Evolutionary conservation across 495 filamentous ascomycete species (phyloP).

Genomic region (Cryomyces minteri): DNA sequence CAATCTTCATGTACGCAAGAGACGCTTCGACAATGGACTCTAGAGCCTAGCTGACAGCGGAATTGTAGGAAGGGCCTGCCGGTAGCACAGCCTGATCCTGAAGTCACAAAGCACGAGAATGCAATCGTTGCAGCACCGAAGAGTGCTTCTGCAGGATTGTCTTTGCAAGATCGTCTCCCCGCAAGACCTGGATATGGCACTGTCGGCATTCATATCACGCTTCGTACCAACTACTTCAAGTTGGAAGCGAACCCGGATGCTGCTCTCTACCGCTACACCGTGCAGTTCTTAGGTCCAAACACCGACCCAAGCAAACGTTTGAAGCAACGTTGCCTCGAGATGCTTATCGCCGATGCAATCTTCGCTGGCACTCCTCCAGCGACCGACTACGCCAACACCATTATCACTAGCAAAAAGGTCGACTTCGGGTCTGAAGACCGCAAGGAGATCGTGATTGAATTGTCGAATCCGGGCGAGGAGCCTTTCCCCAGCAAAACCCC

Average conservation of each 20-base stretch:
- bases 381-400: constrained; percentile 14
- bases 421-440: constrained; percentile 3
- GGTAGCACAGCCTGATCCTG: constrained; percentile 3
- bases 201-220: constrained; percentile 15
- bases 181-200: constrained; percentile 27
- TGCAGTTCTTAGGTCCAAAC: constrained; percentile 5
- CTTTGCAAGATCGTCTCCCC: constrained; percentile 2
- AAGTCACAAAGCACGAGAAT: constrained; percentile 8
- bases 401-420: constrained; percentile 14
- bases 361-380: constrained; percentile 6
- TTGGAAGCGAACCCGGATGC: constrained; percentile 6
- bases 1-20: background rate
- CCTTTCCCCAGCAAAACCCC: background rate
- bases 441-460: constrained; percentile 5
- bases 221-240: constrained; percentile 30
- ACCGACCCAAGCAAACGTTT: constrained; percentile 7
- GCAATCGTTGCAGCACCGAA: constrained; percentile 1
- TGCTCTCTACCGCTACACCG: constrained; percentile 12
- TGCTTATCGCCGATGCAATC: constrained; percentile 7
- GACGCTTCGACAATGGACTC: background rate
- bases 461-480: constrained; percentile 3
- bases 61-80: constrained; percentile 4
- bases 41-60: background rate
- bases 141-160: background rate
- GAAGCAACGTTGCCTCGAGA: constrained; percentile 10